Conservation (phyloP, 129 eudicot genomes). For the Artemisia argyi region DNA sequence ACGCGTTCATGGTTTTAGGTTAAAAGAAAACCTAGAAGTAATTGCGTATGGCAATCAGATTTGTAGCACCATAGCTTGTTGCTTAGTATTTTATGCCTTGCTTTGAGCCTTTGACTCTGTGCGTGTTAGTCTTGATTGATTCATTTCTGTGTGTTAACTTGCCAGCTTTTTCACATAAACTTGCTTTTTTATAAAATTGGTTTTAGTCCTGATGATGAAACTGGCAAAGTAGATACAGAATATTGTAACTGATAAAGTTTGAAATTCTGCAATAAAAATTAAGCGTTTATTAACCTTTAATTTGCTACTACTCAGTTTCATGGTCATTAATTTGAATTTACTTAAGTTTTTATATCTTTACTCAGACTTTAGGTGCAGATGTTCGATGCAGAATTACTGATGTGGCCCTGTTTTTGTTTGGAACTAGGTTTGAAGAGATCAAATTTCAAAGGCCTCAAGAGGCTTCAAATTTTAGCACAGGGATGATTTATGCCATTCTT, state of each 20-base stretch:
- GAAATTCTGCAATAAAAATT: conserved; percentile 12
- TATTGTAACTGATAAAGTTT: neutral
- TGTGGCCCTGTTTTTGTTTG: conserved; percentile 10
- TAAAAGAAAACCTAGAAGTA: too few relatives aligned
- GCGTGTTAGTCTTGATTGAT: conserved; percentile 1
- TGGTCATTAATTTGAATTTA: too few relatives aligned
- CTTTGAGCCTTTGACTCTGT: neutral
- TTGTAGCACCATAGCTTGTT: too few relatives aligned
- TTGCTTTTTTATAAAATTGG: conserved; percentile 5
- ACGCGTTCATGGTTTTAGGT: too few relatives aligned
- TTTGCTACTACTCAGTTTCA: neutral
- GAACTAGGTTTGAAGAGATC: conserved; percentile 77
- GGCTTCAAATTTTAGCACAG: conserved; percentile 69
- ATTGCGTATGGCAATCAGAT: too few relatives aligned
- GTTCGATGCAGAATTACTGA: conserved; percentile 6
- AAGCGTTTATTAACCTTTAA: neutral
- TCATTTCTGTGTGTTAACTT: neutral
- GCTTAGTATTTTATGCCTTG: too few relatives aligned
- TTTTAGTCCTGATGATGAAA: conserved; percentile 11
- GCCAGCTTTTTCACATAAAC: neutral
- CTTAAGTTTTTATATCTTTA: too few relatives aligned
- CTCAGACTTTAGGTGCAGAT: conserved; percentile 14
- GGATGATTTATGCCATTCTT: conserved; percentile 64
- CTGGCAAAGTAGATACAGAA: neutral
- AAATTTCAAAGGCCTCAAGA: conserved; percentile 68